A percentile compares a stretch with the other conserved stretches of the same genome.
Evolutionary conservation across 306 rosid genomes (phyloP).

Genomic region (Senna tora): DNA sequence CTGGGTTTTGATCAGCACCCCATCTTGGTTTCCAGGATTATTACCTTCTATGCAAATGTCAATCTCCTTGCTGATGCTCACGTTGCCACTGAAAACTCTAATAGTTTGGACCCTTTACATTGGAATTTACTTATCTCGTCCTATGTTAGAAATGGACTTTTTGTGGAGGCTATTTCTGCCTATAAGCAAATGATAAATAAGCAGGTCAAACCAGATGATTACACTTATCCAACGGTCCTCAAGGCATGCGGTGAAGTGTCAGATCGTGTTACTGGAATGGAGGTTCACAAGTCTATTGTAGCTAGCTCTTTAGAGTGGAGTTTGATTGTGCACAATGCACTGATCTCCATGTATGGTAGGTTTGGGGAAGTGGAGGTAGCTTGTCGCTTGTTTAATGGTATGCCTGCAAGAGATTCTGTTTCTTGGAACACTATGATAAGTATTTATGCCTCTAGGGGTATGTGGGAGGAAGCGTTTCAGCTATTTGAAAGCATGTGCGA

Average conservation of each 20-base stretch:
- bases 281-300: slow-evolving; percentile 68
- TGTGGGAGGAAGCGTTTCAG: slow-evolving; percentile 76
- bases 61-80: slow-evolving; percentile 59
- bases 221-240: slow-evolving; percentile 78
- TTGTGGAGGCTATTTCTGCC: slow-evolving; percentile 56
- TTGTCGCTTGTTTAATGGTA: slow-evolving; percentile 64
- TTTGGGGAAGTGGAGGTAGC: slow-evolving; percentile 77
- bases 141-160: slow-evolving; percentile 58
- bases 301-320: slow-evolving; percentile 53
- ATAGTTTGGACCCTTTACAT: slow-evolving; percentile 58
- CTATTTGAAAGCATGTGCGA: slow-evolving; percentile 58
- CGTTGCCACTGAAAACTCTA: slow-evolving; percentile 51
- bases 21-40: slow-evolving; percentile 67
- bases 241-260: slow-evolving; percentile 82
- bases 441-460: slow-evolving; percentile 66
- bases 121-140: slow-evolving; percentile 81
- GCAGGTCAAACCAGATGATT: slow-evolving; percentile 69
- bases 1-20: slow-evolving; percentile 63
- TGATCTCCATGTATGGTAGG: slow-evolving; percentile 83
- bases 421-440: slow-evolving; percentile 86
- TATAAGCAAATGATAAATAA: slow-evolving; percentile 69
- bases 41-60: slow-evolving; percentile 59
- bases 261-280: slow-evolving; percentile 61
- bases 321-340: slow-evolving; percentile 80
- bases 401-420: slow-evolving; percentile 70